Conservation (phyloP, 192 early-diverging fungal genomes). For the Linnemannia zychae region DNA sequence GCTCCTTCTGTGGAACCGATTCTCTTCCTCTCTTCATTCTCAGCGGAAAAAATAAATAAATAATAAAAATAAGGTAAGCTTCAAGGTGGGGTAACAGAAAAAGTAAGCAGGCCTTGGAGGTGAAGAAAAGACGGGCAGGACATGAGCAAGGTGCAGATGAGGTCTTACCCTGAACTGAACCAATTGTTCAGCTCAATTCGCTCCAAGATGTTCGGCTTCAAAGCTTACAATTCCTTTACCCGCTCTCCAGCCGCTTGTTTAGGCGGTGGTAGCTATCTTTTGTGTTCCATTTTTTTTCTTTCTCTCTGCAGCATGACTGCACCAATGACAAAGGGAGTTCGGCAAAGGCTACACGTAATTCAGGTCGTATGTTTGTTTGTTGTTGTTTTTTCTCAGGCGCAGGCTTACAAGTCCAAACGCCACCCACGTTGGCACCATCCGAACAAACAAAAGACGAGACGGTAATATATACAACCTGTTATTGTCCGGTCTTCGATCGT, state of each 20-base stretch:
- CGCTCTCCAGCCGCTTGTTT: no score
- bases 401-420: background rate
- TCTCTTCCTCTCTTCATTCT: background rate
- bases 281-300: no score
- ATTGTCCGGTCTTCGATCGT: no score
- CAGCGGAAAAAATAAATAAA: background rate
- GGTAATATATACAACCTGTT: no score
- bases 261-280: no score
- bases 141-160: background rate
- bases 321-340: no score
- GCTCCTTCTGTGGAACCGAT: background rate
- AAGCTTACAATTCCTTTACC: no score
- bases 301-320: no score
- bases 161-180: background rate
- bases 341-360: no score
- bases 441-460: background rate
- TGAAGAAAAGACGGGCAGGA: background rate
- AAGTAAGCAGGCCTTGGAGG: background rate
- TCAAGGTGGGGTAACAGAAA: background rate
- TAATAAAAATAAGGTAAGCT: background rate
- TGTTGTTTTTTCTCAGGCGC: conserved; percentile 6
- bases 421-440: background rate
- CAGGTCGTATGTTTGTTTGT: background rate
- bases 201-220: no score
- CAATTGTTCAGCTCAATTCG: no score